Conservation (phyloP, 2,329 filamentous ascomycete species). For the Cladosporium cucumerinum region DNA sequence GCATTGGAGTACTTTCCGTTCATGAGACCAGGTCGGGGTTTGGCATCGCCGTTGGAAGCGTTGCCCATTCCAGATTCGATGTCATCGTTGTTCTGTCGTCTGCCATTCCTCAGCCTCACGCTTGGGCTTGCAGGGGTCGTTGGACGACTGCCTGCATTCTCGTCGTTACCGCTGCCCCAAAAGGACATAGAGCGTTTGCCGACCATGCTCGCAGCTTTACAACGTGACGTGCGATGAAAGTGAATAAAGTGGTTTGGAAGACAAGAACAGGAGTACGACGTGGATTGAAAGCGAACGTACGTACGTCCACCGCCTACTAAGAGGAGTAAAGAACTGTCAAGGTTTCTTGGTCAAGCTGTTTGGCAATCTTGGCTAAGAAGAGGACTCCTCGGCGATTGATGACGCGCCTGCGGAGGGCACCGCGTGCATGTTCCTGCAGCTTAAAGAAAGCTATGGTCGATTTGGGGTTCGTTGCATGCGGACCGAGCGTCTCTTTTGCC, state of each 20-base stretch:
- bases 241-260: too few relatives aligned
- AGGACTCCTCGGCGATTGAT: background rate
- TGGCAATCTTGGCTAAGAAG: slow-evolving; percentile 6
- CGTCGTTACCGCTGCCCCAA: slow-evolving; percentile 12
- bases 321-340: background rate
- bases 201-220: slow-evolving; percentile 24
- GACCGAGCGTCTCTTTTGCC: background rate
- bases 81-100: background rate
- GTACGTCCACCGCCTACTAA: background rate
- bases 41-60: slow-evolving; percentile 8
- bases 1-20: slow-evolving; percentile 1
- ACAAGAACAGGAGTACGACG: background rate
- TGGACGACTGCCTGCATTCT: background rate
- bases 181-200: slow-evolving; percentile 27
- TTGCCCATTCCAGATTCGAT: slow-evolving; percentile 9
- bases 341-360: slow-evolving; percentile 7
- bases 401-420: slow-evolving; percentile 8
- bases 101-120: background rate
- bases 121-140: slow-evolving; percentile 4
- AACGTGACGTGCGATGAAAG: background rate
- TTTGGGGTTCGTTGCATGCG: background rate
- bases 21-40: slow-evolving; percentile 9
- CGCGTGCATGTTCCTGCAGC: background rate
- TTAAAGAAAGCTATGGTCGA: background rate
- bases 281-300: background rate